Evolutionary conservation across 2,329 filamentous ascomycete genomes (phyloP).

Genomic region (Bretziella fagacearum): DNA sequence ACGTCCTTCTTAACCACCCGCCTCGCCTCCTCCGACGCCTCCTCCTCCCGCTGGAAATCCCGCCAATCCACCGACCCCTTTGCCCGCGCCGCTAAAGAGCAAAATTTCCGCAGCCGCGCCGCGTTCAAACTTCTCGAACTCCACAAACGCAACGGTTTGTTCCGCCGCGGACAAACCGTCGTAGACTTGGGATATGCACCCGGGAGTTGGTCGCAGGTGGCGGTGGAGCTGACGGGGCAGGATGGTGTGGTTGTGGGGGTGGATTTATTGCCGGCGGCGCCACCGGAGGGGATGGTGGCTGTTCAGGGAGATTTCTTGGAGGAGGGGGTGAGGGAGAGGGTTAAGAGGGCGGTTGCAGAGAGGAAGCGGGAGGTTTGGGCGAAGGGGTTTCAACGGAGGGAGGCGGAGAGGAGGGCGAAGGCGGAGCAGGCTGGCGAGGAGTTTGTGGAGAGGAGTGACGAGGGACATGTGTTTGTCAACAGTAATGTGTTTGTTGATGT

Average conservation of each 20-base stretch:
- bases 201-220: constrained; percentile 63
- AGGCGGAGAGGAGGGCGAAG: constrained; percentile 13
- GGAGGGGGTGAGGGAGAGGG: constrained; percentile 52
- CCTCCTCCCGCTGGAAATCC: constrained; percentile 51
- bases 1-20: background rate
- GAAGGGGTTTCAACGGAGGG: too few species aligned
- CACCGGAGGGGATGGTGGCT: constrained; percentile 77
- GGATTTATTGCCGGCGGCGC: constrained; percentile 82
- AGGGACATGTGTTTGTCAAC: background rate
- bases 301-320: constrained; percentile 91
- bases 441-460: constrained; percentile 16
- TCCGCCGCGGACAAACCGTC: constrained; percentile 65
- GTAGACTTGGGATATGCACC: constrained; percentile 79
- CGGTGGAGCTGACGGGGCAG: constrained; percentile 59
- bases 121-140: constrained; percentile 90
- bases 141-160: constrained; percentile 64
- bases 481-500: constrained; percentile 6
- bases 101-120: constrained; percentile 72
- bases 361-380: constrained; percentile 23
- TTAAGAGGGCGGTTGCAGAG: constrained; percentile 57
- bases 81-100: constrained; percentile 56
- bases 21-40: background rate
- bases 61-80: constrained; percentile 61
- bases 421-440: constrained; percentile 10
- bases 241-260: constrained; percentile 72